These are phyloP conservation scores for Kuraishia hungarica DNA, from an alignment of 805 yeast genomes.

Conservation along the genomic window DNA sequence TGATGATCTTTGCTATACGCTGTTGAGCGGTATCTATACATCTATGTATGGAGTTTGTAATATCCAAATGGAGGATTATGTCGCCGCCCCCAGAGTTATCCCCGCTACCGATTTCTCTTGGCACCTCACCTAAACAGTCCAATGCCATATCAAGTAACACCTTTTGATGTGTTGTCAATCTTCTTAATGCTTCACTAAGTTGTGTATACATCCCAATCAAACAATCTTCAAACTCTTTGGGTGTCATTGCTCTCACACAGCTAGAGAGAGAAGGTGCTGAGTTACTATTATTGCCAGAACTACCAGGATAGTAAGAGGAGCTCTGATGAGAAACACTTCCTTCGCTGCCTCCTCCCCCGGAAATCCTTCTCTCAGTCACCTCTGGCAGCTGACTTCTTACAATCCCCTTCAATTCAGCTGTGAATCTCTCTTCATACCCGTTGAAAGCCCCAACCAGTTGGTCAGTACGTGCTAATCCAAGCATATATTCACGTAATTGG, in stretches of 20 bases:
- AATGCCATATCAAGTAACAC: slow-evolving; percentile 64
- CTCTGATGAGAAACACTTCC: slow-evolving; percentile 4
- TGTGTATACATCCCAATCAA: slow-evolving; percentile 49
- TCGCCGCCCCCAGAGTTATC: slow-evolving; percentile 21
- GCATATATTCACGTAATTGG: slow-evolving; percentile 36
- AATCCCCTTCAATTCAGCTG: slow-evolving; percentile 62
- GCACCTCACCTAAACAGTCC: slow-evolving; percentile 27
- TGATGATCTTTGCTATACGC: slow-evolving; percentile 68
- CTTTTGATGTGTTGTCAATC: slow-evolving; percentile 75
- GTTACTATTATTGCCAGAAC: too few species aligned
- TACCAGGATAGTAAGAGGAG: slow-evolving; percentile 8
- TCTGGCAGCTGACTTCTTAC: slow-evolving; percentile 59
- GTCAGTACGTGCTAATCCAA: slow-evolving; percentile 54
- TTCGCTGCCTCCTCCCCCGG: too few species aligned
- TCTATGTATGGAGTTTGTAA: slow-evolving; percentile 53
- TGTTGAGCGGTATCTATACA: slow-evolving; percentile 67
- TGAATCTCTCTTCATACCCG: slow-evolving; percentile 58
- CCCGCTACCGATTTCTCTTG: too few species aligned
- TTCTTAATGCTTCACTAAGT: slow-evolving; percentile 62
- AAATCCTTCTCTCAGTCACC: slow-evolving; percentile 1
- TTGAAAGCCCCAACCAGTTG: slow-evolving; percentile 53
- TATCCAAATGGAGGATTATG: slow-evolving; percentile 53
- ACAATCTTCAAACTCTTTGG: slow-evolving; percentile 71
- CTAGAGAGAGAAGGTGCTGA: slow-evolving; percentile 23
- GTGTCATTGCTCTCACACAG: slow-evolving; percentile 58